Conservation (phyloP, 208 protist genomes). For the Crithidia fasciculata region DNA sequence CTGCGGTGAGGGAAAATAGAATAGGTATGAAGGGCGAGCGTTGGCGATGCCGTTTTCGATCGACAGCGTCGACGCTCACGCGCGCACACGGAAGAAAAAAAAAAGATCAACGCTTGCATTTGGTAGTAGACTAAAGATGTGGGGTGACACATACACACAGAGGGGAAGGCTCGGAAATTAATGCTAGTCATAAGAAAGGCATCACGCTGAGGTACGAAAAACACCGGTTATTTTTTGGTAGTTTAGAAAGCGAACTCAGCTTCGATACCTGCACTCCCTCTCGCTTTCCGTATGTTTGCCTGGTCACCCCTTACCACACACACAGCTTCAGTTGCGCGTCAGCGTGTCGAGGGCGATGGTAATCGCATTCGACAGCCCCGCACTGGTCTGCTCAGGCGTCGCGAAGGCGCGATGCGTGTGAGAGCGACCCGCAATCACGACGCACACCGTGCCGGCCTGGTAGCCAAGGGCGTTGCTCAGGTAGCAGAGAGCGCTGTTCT, state of each 20-base stretch:
- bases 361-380: constrained; percentile 47
- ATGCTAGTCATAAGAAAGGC: too few relatives aligned
- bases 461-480: constrained; percentile 70
- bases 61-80: too few relatives aligned
- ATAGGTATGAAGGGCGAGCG: too few relatives aligned
- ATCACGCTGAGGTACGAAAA: too few relatives aligned
- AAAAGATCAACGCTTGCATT: background rate
- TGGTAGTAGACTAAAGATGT: too few relatives aligned
- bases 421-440: constrained; percentile 58
- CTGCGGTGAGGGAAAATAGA: too few relatives aligned
- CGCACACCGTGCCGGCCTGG: constrained; percentile 66
- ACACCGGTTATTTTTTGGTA: too few relatives aligned
- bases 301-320: background rate
- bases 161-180: too few relatives aligned
- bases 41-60: too few relatives aligned
- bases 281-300: background rate
- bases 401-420: constrained; percentile 44
- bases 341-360: constrained; percentile 61
- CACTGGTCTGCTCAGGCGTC: constrained; percentile 42
- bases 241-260: too few relatives aligned
- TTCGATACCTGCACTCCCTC: background rate
- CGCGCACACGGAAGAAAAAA: background rate
- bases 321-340: constrained; percentile 27
- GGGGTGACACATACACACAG: background rate
- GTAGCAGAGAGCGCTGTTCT: constrained; percentile 74